phyloP scores from a whole-genome alignment of 768 basidiomycete genomes.

The Hypsizygus marmoreus region DNA sequence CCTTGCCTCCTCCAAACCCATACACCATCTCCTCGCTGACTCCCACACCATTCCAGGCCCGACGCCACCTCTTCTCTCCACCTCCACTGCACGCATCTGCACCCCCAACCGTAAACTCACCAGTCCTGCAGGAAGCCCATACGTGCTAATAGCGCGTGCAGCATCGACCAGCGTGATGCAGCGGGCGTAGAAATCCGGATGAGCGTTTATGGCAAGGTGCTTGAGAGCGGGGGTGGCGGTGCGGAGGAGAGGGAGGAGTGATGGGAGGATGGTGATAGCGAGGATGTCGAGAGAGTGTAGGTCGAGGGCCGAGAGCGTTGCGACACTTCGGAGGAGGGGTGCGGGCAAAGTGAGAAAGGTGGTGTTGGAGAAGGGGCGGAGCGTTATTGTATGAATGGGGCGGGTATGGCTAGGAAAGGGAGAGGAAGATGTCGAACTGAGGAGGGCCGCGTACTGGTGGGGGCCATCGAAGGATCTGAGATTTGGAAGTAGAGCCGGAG shows the following conservation, averaged over 20 bases:
- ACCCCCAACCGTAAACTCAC: neutral
- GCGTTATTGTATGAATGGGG: neutral
- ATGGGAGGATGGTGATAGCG: neutral
- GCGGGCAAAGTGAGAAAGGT: neutral
- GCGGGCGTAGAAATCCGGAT: constrained; percentile 2
- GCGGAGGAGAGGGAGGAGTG: neutral
- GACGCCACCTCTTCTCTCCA: neutral
- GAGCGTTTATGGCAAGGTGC: constrained; percentile 1
- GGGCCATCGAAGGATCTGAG: constrained; percentile 6
- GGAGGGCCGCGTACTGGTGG: neutral
- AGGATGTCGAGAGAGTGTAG: constrained; percentile 1
- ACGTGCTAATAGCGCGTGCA: neutral
- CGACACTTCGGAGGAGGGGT: neutral
- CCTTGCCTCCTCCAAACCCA: neutral
- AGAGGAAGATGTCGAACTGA: no score
- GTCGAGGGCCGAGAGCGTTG: neutral
- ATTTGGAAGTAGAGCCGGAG: neutral
- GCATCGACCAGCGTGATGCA: neutral
- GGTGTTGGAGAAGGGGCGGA: constrained; percentile 1
- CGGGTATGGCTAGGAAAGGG: no score
- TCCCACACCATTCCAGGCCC: neutral
- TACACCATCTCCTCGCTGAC: neutral
- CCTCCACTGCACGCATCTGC: neutral
- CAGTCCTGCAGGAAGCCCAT: neutral
- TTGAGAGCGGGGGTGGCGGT: neutral